Percentiles rank a stretch among this genome's conserved stretches.
phyloP scores from a whole-genome alignment of 352 stramenopile genomes.

The Phytophthora idaei region DNA sequence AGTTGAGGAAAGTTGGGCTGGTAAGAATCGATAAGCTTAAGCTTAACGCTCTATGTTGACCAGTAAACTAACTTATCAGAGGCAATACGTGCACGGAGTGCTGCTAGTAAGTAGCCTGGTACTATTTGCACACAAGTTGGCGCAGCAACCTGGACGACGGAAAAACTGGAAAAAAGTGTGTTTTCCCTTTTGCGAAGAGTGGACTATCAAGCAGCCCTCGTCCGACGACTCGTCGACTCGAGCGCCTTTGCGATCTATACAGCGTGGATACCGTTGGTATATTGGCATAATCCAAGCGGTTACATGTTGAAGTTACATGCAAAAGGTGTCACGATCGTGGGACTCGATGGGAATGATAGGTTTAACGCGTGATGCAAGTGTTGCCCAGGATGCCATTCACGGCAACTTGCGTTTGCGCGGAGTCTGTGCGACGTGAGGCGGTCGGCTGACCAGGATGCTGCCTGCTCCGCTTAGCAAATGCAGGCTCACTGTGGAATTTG shows the following conservation, averaged over 20 bases:
- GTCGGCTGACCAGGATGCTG: slow-evolving; percentile 15
- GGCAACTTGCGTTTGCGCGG: slow-evolving; percentile 10
- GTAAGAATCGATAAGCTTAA: no score
- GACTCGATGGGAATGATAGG: slow-evolving; percentile 19
- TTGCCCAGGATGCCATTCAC: slow-evolving; percentile 22
- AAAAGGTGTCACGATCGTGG: slow-evolving; percentile 24
- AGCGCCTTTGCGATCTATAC: slow-evolving; percentile 10
- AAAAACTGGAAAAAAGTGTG: slow-evolving; percentile 12
- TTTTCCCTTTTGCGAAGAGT: slow-evolving; percentile 3
- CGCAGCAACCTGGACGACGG: background rate
- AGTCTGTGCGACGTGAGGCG: slow-evolving; percentile 25
- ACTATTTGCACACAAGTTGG: no score
- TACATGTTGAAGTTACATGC: slow-evolving; percentile 24
- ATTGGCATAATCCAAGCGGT: slow-evolving; percentile 6
- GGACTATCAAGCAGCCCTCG: background rate
- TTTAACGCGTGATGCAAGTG: slow-evolving; percentile 16
- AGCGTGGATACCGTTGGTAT: background rate
- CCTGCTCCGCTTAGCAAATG: background rate
- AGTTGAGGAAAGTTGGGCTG: background rate
- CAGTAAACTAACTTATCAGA: background rate
- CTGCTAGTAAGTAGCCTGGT: no score
- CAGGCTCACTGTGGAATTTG: slow-evolving; percentile 31
- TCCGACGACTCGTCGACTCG: no score
- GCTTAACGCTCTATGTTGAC: background rate
- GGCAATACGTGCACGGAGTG: background rate